Base-by-base conservation (phyloP, 164 flowering plant species). In the Nymphaea thermarum region DNA sequence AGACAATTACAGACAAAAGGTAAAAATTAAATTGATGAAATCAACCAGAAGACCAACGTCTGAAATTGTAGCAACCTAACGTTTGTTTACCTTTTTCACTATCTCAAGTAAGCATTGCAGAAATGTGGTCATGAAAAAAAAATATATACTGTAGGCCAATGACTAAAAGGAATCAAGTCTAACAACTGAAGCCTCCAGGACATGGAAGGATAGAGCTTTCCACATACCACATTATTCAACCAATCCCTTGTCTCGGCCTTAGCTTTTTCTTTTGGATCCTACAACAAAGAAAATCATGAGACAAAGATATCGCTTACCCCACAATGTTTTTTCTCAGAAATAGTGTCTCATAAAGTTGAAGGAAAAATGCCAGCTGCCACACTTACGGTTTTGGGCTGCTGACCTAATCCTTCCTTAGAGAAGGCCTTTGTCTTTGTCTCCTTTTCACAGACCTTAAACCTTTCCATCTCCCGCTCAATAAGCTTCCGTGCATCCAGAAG, bases 361-460 rank as follows among this genome's bases (percentile, higher is more conserved):
- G 12, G 43, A 4, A 42, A 55, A 43, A 14, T 43, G 44, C 16
- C 17, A 67, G 16, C 15, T n/a, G 18, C 7, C 66, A 63, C 4
- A 61, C 88, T 77, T 77, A 95, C 99, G 70, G 97, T 95, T 81
- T 90, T 95, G 15, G 99, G 99, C 70, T 95, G 98, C 68, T 92
- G 99, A 57, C 89, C 99, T 44, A 95, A 78, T 64, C 99, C 99
- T 87, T 95, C 99, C 79, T 95, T 95, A 4, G 98, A 92, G 76
- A 95, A 95, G 68, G 99, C 99, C 84, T 95, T 95, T 25, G 99
- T 95, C 82, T 95, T 95, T 4, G 99, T 95, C 75, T 95, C 99
- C 78, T 95, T 95, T 74, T 95, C 99, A 68, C 99, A 95, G 16
- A 95, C 86, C 80, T 95, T 95, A 80, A 95, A 95, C 65, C 99